Base-by-base conservation (phyloP, 106 monocot species). In the Gastrodia elata region DNA sequence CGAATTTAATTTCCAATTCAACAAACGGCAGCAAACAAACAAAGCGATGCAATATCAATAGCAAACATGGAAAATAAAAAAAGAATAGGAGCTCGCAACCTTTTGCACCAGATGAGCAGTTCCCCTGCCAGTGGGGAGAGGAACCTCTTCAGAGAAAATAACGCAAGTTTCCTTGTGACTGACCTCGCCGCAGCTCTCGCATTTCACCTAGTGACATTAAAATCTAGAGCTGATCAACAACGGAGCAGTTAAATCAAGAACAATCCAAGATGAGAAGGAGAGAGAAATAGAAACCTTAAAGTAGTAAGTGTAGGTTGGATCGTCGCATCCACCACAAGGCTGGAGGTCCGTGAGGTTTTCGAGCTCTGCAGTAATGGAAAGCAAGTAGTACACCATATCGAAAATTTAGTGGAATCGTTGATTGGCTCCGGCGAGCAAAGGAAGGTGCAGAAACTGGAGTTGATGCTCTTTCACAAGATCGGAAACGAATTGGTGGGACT, bases 151-250 rank as follows among this genome's bases (percentile, higher is more conserved):
- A 2, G 86, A 82, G 11, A 97, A 42, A 36, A 71, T 30, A 43
- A 97, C 82, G 76, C 84, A 92, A 2, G 92, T 84, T 78, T 77
- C 72, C 83, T 86, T 92, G 79, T 73, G 71, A 34, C 86, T 88
- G 39, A 87, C 64, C 84, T 93, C 96, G 25, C 96, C 96, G 44
- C 96, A 97, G 64, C 85, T 88, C 88, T 93, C 96, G 61, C 92
- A 97, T 52, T 82, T 88, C 49, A 97, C 76, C 96, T 97, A 77
- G 32, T 30, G 38, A 26, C 70, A 61, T 74, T 35, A 18, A 78
- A 69, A 80, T 61, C 16, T 37, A 42, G n/a, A n/a, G n/a, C n/a
- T n/a, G n/a, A 71, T 74, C 43, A 75, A 32, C 26, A 69, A 74
- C 4, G 26, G 38, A 76, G 38, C 13, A 20, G 39, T 26, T 7